Conservation (phyloP, 169 alveolate species). For the Plasmodium gonderi region DNA sequence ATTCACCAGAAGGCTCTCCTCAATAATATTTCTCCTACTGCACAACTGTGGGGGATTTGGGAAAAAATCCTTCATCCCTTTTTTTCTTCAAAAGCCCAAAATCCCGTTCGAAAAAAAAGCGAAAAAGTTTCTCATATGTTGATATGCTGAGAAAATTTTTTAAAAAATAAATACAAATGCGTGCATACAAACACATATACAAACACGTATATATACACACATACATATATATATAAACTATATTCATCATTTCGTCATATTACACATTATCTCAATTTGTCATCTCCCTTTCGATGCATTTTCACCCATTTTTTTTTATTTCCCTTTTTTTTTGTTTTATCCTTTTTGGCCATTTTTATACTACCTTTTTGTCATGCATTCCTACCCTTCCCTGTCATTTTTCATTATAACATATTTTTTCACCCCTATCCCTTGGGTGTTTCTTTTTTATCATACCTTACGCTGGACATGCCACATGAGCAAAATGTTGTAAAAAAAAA, state of each 20-base stretch:
- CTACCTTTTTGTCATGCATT: too few species aligned
- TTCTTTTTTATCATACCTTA: background rate
- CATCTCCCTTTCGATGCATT: background rate
- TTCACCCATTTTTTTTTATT: background rate
- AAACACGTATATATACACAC: background rate
- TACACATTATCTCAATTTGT: too few species aligned
- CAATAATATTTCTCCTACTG: too few species aligned
- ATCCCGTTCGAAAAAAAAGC: too few species aligned
- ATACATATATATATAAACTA: background rate
- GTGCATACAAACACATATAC: background rate
- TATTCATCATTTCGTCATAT: too few species aligned
- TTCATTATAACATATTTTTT: background rate
- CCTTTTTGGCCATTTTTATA: too few species aligned
- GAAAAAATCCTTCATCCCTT: too few species aligned
- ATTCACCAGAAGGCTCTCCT: too few species aligned
- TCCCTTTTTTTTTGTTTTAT: background rate
- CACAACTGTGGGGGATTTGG: too few species aligned
- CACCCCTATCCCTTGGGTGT: background rate
- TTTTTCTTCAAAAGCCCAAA: too few species aligned
- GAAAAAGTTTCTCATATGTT: background rate
- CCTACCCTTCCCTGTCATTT: background rate
- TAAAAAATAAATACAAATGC: background rate
- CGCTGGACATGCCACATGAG: background rate
- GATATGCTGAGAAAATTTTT: background rate
- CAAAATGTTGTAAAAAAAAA: slow-evolving; percentile 2